Evolutionary conservation across 495 filamentous ascomycete genomes (phyloP).

Genomic region (Pyrenula aspistea): DNA sequence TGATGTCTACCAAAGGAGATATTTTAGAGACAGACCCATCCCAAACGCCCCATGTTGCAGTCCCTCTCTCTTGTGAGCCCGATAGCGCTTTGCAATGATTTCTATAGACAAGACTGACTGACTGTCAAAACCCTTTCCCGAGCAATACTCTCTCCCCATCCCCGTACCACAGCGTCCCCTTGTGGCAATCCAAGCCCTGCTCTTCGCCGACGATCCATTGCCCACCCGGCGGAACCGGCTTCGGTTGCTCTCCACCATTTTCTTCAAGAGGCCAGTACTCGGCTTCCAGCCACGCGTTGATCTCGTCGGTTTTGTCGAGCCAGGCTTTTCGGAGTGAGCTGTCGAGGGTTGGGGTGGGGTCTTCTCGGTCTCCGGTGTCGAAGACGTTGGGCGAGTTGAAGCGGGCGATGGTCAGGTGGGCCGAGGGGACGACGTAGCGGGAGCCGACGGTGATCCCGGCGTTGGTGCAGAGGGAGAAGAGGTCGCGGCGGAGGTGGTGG

Average conservation of each 20-base stretch:
- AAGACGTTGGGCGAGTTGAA: constrained; percentile 51
- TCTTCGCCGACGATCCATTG: constrained; percentile 72
- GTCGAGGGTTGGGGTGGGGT: constrained; percentile 17
- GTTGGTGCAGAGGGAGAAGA: constrained; percentile 45
- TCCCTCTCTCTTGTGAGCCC: no score
- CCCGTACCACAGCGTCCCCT: constrained; percentile 74
- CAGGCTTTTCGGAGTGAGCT: constrained; percentile 38
- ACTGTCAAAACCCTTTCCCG: constrained; percentile 48
- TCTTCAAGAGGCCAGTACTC: constrained; percentile 50
- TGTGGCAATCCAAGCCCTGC: constrained; percentile 55
- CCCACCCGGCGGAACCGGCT: constrained; percentile 32
- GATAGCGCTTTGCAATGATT: no score
- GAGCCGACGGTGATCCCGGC: constrained; percentile 52
- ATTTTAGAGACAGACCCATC: no score
- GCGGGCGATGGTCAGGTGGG: constrained; percentile 77
- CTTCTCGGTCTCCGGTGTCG: constrained; percentile 18
- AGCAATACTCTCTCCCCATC: constrained; percentile 50
- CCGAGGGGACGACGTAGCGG: constrained; percentile 75
- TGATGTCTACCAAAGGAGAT: no score
- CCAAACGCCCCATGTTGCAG: no score
- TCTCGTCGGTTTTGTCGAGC: constrained; percentile 55
- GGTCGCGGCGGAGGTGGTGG: constrained; percentile 76
- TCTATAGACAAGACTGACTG: no score
- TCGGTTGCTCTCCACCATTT: constrained; percentile 15
- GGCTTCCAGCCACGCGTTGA: constrained; percentile 58